Conservation (phyloP, 1,139 yeast species). For the Pneumocystis canis region DNA sequence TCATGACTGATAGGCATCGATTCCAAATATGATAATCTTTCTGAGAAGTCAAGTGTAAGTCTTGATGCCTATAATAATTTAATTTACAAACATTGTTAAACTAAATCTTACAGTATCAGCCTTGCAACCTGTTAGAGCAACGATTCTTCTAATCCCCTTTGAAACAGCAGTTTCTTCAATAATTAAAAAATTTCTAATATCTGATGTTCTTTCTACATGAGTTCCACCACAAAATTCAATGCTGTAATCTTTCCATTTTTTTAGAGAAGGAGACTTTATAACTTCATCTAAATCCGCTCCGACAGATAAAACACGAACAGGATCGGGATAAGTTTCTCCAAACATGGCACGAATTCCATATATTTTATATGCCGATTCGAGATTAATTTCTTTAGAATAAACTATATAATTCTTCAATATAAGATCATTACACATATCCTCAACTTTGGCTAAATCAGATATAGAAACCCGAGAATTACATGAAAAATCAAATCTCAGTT, state of each 20-base stretch:
- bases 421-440: slow-evolving; percentile 54
- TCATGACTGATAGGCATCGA: slow-evolving; percentile 43
- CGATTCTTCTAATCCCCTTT: slow-evolving; percentile 94
- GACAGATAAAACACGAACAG: slow-evolving; percentile 92
- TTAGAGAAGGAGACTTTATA: slow-evolving; percentile 50
- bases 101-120: slow-evolving; percentile 39
- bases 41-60: slow-evolving; percentile 56
- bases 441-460: slow-evolving; percentile 60
- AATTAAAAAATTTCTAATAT: slow-evolving; percentile 76
- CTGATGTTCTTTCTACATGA: slow-evolving; percentile 83
- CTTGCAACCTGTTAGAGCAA: slow-evolving; percentile 84
- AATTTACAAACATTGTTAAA: neutral
- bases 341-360: slow-evolving; percentile 90
- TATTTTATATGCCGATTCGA: slow-evolving; percentile 57
- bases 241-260: slow-evolving; percentile 62
- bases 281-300: slow-evolving; percentile 82
- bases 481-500: slow-evolving; percentile 87
- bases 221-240: slow-evolving; percentile 99
- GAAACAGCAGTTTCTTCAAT: slow-evolving; percentile 96
- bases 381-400: slow-evolving; percentile 66
- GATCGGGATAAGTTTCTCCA: slow-evolving; percentile 98
- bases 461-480: slow-evolving; percentile 64
- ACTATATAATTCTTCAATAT: slow-evolving; percentile 60
- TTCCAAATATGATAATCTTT: slow-evolving; percentile 43
- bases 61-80: slow-evolving; percentile 47